Evolutionary conservation across 306 rosid genomes (phyloP), one percentile per base, ranked within the genome.

Genomic region (Luffa aegyptiaca): DNA sequence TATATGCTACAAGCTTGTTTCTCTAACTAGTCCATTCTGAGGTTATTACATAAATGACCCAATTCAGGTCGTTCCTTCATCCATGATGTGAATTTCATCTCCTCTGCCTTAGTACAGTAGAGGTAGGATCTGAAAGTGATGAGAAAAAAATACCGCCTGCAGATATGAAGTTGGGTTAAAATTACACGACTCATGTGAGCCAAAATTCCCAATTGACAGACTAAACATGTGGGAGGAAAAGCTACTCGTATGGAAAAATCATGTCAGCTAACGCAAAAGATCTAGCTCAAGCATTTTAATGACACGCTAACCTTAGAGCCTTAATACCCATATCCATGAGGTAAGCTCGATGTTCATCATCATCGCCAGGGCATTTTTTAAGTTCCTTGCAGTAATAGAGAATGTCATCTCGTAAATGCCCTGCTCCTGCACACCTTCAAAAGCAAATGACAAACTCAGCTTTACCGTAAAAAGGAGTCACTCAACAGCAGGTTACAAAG

Each of bases 51-150:
- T 56, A 93, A 85, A 88, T 93, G 97, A 78, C 94, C 95, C 42
- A 93, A 96, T 88, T 93, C 98, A 35, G 98, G 98, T 87, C 98
- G 87, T 10, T 86, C 97, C 48, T 89, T 77, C 97, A 93, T 93
- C 98, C 98, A 93, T 5, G 85, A 84, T 48, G 90, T 41, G 62
- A 91, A 91, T 71, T 82, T 78, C 82, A 49, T 80, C 66, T 88
- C 62, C 4, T 76, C 84, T 48, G 93, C 87, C 18, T 87, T 83
- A 75, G 84, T 85, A 88, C 91, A 84, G 82, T 90, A 89, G 79
- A 90, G 92, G 87, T 93, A 93, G n/a, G 98, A 93, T 83, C 92
- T 84, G 90, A 91, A 93, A 55, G 92, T 91, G 85, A 93, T 80
- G 3, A 91, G 93, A 85, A 90, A 91, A 81, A 93, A 91, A 64